phyloP scores from a whole-genome alignment of 768 basidiomycete species.

The Trametes cinnabarina region DNA sequence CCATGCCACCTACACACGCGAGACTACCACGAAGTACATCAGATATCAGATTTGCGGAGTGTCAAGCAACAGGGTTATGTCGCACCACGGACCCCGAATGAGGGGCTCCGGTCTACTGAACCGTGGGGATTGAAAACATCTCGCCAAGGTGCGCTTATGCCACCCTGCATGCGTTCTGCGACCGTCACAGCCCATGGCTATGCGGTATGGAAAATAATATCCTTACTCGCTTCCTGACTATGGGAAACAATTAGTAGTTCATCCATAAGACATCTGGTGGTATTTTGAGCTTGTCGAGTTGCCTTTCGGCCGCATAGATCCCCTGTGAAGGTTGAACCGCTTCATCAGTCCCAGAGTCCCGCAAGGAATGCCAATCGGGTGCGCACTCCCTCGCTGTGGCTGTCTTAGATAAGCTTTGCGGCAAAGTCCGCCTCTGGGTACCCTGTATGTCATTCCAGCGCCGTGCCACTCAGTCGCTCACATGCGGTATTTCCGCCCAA shows the following conservation, averaged over 20 bases:
- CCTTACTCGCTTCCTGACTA: background rate
- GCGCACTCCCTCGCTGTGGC: constrained; percentile 1
- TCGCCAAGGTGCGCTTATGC: background rate
- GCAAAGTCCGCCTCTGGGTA: background rate
- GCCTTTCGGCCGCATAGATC: background rate
- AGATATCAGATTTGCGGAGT: background rate
- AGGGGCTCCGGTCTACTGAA: background rate
- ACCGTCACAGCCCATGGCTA: background rate
- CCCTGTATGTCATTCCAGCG: background rate
- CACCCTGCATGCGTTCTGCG: background rate
- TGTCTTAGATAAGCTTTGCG: constrained; percentile 5
- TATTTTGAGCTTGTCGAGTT: background rate
- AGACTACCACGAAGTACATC: background rate
- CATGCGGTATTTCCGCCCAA: constrained; percentile 7
- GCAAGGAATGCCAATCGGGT: background rate
- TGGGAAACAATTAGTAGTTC: background rate
- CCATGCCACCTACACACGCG: constrained; percentile 1
- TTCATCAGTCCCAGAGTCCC: background rate
- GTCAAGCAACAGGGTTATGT: background rate
- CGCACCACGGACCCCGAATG: background rate
- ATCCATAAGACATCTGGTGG: background rate
- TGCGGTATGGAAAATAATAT: background rate
- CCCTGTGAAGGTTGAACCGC: background rate
- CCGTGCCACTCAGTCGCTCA: background rate
- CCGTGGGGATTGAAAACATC: background rate